Evolutionary conservation across 371 early-diverging fungal species (phyloP).

Genomic region (Cokeromyces recurvatus): DNA sequence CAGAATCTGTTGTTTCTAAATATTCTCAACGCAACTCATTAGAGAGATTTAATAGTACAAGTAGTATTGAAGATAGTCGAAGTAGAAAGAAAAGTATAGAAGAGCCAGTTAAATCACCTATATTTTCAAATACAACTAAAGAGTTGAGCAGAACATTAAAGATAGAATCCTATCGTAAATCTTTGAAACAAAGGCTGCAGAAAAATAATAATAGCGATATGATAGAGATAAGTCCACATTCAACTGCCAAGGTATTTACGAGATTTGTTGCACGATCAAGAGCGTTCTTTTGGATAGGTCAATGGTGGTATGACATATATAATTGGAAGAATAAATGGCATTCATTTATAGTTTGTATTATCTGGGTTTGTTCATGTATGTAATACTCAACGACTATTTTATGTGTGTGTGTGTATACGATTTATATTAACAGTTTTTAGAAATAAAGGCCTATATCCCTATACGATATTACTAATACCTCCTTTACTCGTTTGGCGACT

Average conservation of each 20-base stretch:
- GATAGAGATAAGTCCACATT: constrained; percentile 21
- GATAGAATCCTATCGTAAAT: constrained; percentile 16
- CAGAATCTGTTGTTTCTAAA: constrained; percentile 37
- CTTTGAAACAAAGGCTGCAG: constrained; percentile 16
- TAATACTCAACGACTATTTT: neutral
- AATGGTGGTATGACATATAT: constrained; percentile 25
- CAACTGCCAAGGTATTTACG: constrained; percentile 37
- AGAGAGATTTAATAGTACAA: too few species aligned
- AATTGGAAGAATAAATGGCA: constrained; percentile 19
- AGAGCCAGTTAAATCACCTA: constrained; percentile 23
- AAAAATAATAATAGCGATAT: neutral
- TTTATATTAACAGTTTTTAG: neutral
- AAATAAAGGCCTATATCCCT: constrained; percentile 24
- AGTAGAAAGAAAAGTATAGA: too few species aligned
- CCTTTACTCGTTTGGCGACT: constrained; percentile 16
- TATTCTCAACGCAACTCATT: constrained; percentile 16
- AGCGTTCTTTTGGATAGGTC: constrained; percentile 23
- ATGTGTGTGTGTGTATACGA: neutral
- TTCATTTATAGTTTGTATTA: constrained; percentile 14
- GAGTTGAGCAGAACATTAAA: neutral
- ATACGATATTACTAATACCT: constrained; percentile 20
- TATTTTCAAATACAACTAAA: constrained; percentile 13
- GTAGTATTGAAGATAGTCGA: too few species aligned
- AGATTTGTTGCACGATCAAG: constrained; percentile 37
- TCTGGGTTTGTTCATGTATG: constrained; percentile 18